Percentiles rank a stretch among this genome's conserved stretches.
Evolutionary conservation across 495 filamentous ascomycete genomes (phyloP).

Genomic region (Rhizodiscina lignyota): DNA sequence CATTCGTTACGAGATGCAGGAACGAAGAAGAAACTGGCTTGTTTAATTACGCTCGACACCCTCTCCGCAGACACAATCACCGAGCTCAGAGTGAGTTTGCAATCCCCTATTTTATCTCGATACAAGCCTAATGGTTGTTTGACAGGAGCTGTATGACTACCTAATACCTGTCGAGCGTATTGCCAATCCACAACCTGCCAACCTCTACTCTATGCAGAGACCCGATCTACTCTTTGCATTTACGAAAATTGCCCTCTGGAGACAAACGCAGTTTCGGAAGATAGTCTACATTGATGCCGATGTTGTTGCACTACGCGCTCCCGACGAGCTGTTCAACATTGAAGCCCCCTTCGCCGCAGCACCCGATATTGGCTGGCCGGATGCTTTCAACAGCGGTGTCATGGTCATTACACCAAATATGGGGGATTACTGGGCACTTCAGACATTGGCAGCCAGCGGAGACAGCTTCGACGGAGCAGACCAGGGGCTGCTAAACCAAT

Average conservation of each 20-base stretch:
- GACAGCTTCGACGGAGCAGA: conserved; percentile 96
- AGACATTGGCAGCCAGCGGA: conserved; percentile 64
- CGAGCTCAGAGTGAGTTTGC: conserved; percentile 50
- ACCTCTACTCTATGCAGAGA: conserved; percentile 82
- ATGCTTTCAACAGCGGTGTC: conserved; percentile 93
- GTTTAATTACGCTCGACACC: conserved; percentile 62
- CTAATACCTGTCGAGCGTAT: conserved; percentile 72
- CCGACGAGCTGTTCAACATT: conserved; percentile 80
- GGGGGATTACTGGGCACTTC: conserved; percentile 72
- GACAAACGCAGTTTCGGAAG: conserved; percentile 71
- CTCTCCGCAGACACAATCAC: conserved; percentile 54
- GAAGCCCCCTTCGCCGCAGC: conserved; percentile 69
- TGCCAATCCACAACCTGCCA: conserved; percentile 57
- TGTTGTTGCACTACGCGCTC: conserved; percentile 67
- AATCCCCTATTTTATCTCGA: not conserved
- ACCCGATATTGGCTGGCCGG: conserved; percentile 95
- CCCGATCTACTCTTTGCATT: conserved; percentile 80
- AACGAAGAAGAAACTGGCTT: conserved; percentile 70
- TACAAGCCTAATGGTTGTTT: conserved; percentile 2
- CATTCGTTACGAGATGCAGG: conserved; percentile 89
- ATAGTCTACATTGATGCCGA: conserved; percentile 91
- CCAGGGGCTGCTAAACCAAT: conserved; percentile 88
- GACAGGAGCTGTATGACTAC: conserved; percentile 70
- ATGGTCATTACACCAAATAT: conserved; percentile 81
- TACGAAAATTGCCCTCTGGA: conserved; percentile 94